Evolutionary conservation across 2,329 filamentous ascomycete genomes (phyloP), one percentile per base, ranked within the genome.

Genomic region (Amylocarpus encephaloides): DNA sequence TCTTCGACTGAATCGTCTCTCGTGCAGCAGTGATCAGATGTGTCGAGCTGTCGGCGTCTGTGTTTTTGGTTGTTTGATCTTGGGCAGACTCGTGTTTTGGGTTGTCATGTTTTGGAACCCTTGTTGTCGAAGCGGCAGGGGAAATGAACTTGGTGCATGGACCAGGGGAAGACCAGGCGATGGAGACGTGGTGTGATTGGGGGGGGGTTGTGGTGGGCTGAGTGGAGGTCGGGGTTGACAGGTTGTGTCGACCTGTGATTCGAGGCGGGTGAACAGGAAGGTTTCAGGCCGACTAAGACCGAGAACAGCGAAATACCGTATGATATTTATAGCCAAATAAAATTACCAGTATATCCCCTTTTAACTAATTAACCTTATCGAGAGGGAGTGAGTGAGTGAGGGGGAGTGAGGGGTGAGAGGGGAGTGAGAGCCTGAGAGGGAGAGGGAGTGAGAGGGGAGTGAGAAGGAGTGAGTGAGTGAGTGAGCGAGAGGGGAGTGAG

Each of bases 161-260:
- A 43, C 50, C 49, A 49, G 44, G 54, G 56, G 51, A 56, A 56
- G 56, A 52, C 56, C 53, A 51, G 53, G 55, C 18, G n/a, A 10
- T 11, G 12, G n/a, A 12, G 19, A 51, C 50, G 48, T 51, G 46
- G 42, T 35, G 30, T 52, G 53, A 51, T 52, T 54, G 51, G 56
- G 51, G 43, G 43, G 48, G 49, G 52, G 52, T 40, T 38, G 32
- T 34, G 43, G n/a, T 16, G 10, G 51, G 36, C 32, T 34, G 40
- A 43, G 18, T 13, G 12, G 36, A 50, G 50, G 50, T 48, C 53
- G 55, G 52, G 38, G 43, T 49, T 43, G 5, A 6, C 13, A 15
- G 39, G n/a, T n/a, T n/a, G n/a, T n/a, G n/a, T n/a, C n/a, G n/a
- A n/a, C 43, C 41, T 18, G 34, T 33, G 33, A 11, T 32, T 16